Percentiles rank a stretch among this genome's conserved stretches.
Conservation (phyloP, 1,139 yeast species). For the Meyerozyma guilliermondii region DNA sequence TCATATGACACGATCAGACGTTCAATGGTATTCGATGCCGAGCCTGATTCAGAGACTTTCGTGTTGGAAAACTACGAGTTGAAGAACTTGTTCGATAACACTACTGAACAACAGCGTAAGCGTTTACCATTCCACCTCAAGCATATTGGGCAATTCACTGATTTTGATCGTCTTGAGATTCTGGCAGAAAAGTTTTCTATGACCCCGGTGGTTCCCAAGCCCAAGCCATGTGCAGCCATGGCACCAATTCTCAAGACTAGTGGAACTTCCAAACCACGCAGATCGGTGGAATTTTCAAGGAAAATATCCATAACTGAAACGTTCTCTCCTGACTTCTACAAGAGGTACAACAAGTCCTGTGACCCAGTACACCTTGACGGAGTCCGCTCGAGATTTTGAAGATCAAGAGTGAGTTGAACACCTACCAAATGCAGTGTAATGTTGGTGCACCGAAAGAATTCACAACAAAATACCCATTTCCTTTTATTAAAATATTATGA, state of each 20-base stretch:
- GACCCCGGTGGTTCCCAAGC: background rate
- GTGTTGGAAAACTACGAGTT: conserved; percentile 27
- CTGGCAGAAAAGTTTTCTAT: conserved; percentile 28
- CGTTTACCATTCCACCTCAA: conserved; percentile 34
- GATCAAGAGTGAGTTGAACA: conserved; percentile 48
- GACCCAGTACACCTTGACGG: conserved; percentile 46
- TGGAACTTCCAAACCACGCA: conserved; percentile 6
- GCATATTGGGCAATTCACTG: conserved; percentile 36
- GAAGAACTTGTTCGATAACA: conserved; percentile 22
- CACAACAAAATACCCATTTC: conserved; percentile 49
- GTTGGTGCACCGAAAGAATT: conserved; percentile 51
- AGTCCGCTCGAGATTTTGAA: conserved; percentile 40
- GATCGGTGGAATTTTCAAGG: conserved; percentile 39
- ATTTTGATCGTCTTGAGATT: conserved; percentile 30
- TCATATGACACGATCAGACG: background rate
- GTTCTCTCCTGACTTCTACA: conserved; percentile 42
- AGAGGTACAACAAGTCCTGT: conserved; percentile 49
- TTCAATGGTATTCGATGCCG: background rate
- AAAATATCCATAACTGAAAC: conserved; percentile 43
- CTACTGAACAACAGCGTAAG: conserved; percentile 24
- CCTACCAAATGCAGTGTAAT: conserved; percentile 49
- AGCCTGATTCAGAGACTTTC: conserved; percentile 12
- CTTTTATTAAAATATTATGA: conserved; percentile 28
- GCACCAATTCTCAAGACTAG: conserved; percentile 7
- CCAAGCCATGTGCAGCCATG: background rate